Evolutionary conservation across 768 basidiomycete species (phyloP), one percentile per base, ranked within the genome.

Genomic region (Lentinula sp.): DNA sequence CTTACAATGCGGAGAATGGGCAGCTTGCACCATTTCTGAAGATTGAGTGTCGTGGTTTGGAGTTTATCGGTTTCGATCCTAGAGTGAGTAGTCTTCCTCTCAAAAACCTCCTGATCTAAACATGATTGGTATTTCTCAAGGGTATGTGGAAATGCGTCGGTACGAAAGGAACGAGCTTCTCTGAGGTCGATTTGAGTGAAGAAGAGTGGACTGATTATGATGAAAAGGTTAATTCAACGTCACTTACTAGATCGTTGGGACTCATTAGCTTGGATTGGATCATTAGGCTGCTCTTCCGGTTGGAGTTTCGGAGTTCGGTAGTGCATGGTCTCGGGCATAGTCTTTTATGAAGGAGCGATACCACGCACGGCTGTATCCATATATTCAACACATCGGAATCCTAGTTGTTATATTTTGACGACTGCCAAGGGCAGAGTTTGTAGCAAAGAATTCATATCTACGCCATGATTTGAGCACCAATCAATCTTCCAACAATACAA

Each of bases 171-270:
- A 81, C 81, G 0, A 59, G 70, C 4, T 95, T 95, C 68, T 52
- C 74, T 8, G 84, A 91, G 2, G 79, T 91, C n/a, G 85, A 87
- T 35, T 74, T 92, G 45, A 71, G 70, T 1, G 84, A 87, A 31
- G 82, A 78, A 3, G 85, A 87, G 70, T 96, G 94, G 94, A 83
- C 78, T 11, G 93, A 95, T 66, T 96, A 96, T 65, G 93, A 96
- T 65, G 93, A 96, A 71, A 93, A 94, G 82, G 93, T 88, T 63
- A 48, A 73, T 39, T 21, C 8, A 35, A 46, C 35, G 31, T 49
- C 37, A 37, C 8, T 23, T 7, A 53, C 63, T 31, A 34, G n/a
- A 34, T 21, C 18, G 21, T 16, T 40, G 16, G 23, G 11, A 10
- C 15, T 15, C 21, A 39, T 23, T 23, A 23, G 23, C 23, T 23